A percentile compares a stretch with the other conserved stretches of the same genome.
phyloP scores from a whole-genome alignment of 768 basidiomycete species.

The Suillus plorans region DNA sequence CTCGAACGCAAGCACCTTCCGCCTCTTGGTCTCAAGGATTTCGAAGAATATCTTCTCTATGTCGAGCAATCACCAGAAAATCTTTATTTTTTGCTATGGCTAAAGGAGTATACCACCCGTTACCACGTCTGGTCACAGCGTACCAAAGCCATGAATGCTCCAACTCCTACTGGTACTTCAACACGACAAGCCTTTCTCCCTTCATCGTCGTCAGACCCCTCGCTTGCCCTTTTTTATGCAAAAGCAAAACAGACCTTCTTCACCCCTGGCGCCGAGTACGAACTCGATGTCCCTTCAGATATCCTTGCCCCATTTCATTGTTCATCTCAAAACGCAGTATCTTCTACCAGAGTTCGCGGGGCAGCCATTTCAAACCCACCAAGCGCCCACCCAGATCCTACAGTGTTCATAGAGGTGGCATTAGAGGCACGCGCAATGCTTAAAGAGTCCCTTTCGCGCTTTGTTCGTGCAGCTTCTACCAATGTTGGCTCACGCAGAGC shows the following conservation, averaged over 20 bases:
- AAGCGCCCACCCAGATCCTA: conserved; percentile 60
- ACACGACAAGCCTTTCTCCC: conserved; percentile 24
- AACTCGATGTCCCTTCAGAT: conserved; percentile 68
- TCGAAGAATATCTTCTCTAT: conserved; percentile 80
- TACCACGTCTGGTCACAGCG: conserved; percentile 42
- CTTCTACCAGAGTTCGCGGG: conserved; percentile 7
- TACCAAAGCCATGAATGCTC: conserved; percentile 23
- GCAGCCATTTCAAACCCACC: conserved; percentile 26
- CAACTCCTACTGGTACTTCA: conserved; percentile 26
- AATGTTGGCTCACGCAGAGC: conserved; percentile 69
- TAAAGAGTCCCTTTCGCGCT: conserved; percentile 61
- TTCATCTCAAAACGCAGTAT: conserved; percentile 33
- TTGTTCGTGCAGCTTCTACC: conserved; percentile 66
- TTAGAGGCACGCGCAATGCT: conserved; percentile 59
- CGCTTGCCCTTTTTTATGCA: conserved; percentile 72
- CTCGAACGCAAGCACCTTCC: conserved; percentile 76
- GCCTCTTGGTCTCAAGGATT: conserved; percentile 74
- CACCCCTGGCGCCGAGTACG: conserved; percentile 67
- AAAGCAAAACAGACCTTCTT: conserved; percentile 83
- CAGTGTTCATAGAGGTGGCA: conserved; percentile 58
- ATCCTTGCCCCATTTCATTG: conserved; percentile 60
- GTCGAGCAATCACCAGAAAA: conserved; percentile 77
- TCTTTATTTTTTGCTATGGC: conserved; percentile 83
- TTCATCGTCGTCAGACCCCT: conserved; percentile 43
- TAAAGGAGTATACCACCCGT: conserved; percentile 65